Evolutionary conservation across 345 rosid species (phyloP).

Genomic region (Streptanthus diversifolius): DNA sequence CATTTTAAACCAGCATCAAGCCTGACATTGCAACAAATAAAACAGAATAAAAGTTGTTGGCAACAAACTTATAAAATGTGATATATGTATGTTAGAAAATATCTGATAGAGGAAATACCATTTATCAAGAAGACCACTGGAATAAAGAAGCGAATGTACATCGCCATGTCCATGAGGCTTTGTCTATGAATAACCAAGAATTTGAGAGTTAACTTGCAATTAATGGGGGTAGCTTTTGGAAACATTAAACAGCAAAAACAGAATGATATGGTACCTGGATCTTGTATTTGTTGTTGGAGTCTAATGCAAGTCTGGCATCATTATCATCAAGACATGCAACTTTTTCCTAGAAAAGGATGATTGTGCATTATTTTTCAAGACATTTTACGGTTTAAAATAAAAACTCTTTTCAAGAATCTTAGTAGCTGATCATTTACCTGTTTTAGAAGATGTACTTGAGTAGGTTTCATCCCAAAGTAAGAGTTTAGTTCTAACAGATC

Average conservation of each 20-base stretch:
- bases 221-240: neutral
- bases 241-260: neutral
- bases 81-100: neutral
- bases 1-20: slow-evolving; percentile 67
- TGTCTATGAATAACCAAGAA: slow-evolving; percentile 49
- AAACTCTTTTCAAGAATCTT: neutral
- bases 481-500: slow-evolving; percentile 67
- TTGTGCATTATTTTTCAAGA: neutral
- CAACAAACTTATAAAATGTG: neutral
- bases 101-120: slow-evolving; percentile 44
- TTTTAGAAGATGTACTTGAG: slow-evolving; percentile 84
- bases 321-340: slow-evolving; percentile 97
- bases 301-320: slow-evolving; percentile 84
- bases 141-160: slow-evolving; percentile 85
- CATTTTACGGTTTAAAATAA: neutral
- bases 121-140: slow-evolving; percentile 71
- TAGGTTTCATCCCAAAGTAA: slow-evolving; percentile 87
- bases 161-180: slow-evolving; percentile 99
- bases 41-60: neutral
- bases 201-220: neutral
- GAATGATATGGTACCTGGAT: slow-evolving; percentile 61
- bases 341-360: slow-evolving; percentile 59
- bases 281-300: slow-evolving; percentile 68
- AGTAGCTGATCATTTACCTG: slow-evolving; percentile 50
- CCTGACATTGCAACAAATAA: slow-evolving; percentile 45